These are phyloP conservation scores for Xylona heveae DNA, from an alignment of 495 filamentous ascomycete genomes.

Conservation along the genomic window DNA sequence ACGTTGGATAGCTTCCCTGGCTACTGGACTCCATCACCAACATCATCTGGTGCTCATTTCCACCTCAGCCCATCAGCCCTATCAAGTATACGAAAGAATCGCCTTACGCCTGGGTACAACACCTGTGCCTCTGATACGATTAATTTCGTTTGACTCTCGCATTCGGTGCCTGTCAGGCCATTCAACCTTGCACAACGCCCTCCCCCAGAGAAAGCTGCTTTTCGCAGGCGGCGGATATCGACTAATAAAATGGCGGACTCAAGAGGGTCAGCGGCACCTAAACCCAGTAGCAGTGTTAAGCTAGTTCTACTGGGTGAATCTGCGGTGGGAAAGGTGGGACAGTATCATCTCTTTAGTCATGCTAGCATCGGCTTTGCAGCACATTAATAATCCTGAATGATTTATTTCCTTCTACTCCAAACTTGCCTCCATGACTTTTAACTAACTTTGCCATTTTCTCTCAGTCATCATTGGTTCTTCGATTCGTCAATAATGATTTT, in stretches of 20 bases:
- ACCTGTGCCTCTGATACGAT: too few relatives aligned
- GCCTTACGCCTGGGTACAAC: too few relatives aligned
- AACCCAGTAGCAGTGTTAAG: constrained; percentile 98
- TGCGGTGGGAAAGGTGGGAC: constrained; percentile 97
- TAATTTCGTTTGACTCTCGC: too few relatives aligned
- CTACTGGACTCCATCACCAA: too few relatives aligned
- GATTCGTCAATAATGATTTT: constrained; percentile 99
- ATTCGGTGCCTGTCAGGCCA: too few relatives aligned
- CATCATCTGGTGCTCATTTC: too few relatives aligned
- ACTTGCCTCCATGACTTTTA: neutral
- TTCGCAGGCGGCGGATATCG: too few relatives aligned
- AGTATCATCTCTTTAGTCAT: constrained; percentile 6
- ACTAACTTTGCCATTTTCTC: constrained; percentile 10
- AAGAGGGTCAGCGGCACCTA: constrained; percentile 39
- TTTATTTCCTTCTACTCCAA: constrained; percentile 10
- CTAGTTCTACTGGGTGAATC: constrained; percentile 92
- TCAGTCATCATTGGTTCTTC: constrained; percentile 89
- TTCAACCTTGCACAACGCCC: too few relatives aligned
- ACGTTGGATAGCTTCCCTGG: too few relatives aligned
- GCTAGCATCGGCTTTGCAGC: constrained; percentile 1
- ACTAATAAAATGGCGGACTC: constrained; percentile 22
- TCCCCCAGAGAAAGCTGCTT: too few relatives aligned
- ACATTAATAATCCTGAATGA: constrained; percentile 1
- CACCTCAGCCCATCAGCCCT: too few relatives aligned
- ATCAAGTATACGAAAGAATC: too few relatives aligned